Evolutionary conservation across 768 basidiomycete genomes (phyloP).

Genomic region (Rhodotorula paludigena): DNA sequence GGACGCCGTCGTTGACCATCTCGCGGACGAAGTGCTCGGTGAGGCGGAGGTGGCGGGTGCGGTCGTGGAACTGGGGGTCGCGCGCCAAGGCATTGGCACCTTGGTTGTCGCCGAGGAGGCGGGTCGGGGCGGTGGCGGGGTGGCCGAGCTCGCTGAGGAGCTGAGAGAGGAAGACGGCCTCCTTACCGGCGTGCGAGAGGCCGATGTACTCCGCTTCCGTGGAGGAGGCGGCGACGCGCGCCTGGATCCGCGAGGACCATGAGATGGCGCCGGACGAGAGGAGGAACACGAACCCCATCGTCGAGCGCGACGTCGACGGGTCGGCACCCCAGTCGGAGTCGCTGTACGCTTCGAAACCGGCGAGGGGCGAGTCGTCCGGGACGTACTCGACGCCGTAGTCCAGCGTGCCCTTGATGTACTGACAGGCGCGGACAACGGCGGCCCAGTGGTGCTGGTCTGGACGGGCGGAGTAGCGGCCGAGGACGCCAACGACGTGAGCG

Average conservation of each 20-base stretch:
- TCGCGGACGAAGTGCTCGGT: too few relatives aligned
- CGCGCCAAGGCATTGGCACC: slow-evolving; percentile 45
- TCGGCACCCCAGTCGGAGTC: slow-evolving; percentile 1
- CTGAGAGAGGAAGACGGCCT: neutral
- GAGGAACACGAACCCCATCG: neutral
- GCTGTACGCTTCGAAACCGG: neutral
- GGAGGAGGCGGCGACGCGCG: neutral
- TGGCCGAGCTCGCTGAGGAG: neutral
- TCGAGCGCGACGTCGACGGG: neutral
- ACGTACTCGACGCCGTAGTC: too few relatives aligned
- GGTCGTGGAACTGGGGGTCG: slow-evolving; percentile 45
- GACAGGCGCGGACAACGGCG: too few relatives aligned
- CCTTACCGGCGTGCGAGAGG: neutral
- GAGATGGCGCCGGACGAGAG: neutral
- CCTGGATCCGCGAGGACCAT: neutral
- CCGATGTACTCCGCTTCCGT: too few relatives aligned
- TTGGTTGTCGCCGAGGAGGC: slow-evolving; percentile 43
- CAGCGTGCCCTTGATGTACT: too few relatives aligned
- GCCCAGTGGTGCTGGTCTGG: too few relatives aligned
- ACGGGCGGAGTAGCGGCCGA: neutral
- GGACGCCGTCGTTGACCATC: slow-evolving; percentile 40
- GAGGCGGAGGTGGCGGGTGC: slow-evolving; percentile 50
- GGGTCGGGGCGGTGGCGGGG: neutral
- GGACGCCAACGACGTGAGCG: neutral
- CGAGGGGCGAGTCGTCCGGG: too few relatives aligned